phyloP scores from a whole-genome alignment of 2,329 filamentous ascomycete genomes.

The Thelonectria blattea region DNA sequence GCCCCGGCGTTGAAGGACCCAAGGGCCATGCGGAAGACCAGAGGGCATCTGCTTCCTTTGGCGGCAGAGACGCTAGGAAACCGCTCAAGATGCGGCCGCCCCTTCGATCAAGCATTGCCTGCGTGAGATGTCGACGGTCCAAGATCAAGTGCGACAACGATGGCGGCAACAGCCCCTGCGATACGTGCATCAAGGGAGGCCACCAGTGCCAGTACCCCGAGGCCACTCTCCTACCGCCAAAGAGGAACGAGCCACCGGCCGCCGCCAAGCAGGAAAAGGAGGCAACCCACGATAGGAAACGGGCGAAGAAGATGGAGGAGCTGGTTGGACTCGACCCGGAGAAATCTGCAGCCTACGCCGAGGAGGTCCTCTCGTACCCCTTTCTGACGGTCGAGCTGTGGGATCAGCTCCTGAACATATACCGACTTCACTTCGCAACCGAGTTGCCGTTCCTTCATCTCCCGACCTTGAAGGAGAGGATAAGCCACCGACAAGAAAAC shows the following conservation, averaged over 20 bases:
- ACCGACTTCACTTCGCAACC: slow-evolving; percentile 73
- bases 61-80: slow-evolving; percentile 25
- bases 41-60: slow-evolving; percentile 1
- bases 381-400: slow-evolving; percentile 70
- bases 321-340: slow-evolving; percentile 47
- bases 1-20: slow-evolving; percentile 10
- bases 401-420: slow-evolving; percentile 73
- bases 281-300: slow-evolving; percentile 56
- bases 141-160: slow-evolving; percentile 89
- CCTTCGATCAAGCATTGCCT: slow-evolving; percentile 82
- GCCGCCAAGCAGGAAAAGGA: slow-evolving; percentile 50
- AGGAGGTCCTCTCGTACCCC: slow-evolving; percentile 66
- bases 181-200: slow-evolving; percentile 73
- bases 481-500: slow-evolving; percentile 49
- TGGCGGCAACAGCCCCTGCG: slow-evolving; percentile 73
- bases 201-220: slow-evolving; percentile 77
- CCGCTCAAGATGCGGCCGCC: slow-evolving; percentile 45
- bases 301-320: slow-evolving; percentile 52
- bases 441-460: slow-evolving; percentile 76
- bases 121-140: slow-evolving; percentile 74
- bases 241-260: slow-evolving; percentile 49
- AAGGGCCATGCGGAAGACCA: slow-evolving; percentile 24
- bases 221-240: slow-evolving; percentile 42
- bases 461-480: slow-evolving; percentile 63
- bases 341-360: slow-evolving; percentile 48